A percentile compares a stretch with the other conserved stretches of the same genome.
These are phyloP conservation scores for Solanum piurae DNA, from an alignment of 257 asterid genomes.

Conservation along the genomic window DNA sequence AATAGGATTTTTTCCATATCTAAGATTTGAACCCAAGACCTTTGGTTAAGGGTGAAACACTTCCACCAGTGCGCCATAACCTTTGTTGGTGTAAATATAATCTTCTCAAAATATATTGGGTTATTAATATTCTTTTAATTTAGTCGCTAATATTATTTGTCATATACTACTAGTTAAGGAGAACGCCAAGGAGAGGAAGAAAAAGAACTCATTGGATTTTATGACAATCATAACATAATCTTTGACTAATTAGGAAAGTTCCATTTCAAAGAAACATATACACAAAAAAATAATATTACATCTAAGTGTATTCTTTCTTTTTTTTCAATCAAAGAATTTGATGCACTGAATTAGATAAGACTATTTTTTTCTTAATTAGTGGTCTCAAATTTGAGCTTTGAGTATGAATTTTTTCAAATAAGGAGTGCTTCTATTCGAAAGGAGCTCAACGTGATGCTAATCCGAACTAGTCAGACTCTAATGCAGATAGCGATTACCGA, in stretches of 20 bases:
- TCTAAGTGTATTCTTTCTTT: background rate
- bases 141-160: background rate
- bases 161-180: background rate
- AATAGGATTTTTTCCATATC: no score
- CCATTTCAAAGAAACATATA: background rate
- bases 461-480: background rate
- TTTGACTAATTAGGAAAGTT: background rate
- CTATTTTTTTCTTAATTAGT: no score
- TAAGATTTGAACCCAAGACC: no score
- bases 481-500: fast-evolving
- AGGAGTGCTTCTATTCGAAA: no score
- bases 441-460: no score
- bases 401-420: no score
- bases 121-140: background rate
- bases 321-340: no score
- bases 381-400: no score
- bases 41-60: no score
- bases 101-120: background rate
- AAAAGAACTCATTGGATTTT: background rate
- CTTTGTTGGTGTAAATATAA: background rate
- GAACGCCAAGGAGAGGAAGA: background rate
- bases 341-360: no score
- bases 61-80: no score
- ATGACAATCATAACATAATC: background rate
- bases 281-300: no score